Evolutionary conservation across 2,329 filamentous ascomycete genomes (phyloP).

Genomic region (Ceratocystiopsis minuta): DNA sequence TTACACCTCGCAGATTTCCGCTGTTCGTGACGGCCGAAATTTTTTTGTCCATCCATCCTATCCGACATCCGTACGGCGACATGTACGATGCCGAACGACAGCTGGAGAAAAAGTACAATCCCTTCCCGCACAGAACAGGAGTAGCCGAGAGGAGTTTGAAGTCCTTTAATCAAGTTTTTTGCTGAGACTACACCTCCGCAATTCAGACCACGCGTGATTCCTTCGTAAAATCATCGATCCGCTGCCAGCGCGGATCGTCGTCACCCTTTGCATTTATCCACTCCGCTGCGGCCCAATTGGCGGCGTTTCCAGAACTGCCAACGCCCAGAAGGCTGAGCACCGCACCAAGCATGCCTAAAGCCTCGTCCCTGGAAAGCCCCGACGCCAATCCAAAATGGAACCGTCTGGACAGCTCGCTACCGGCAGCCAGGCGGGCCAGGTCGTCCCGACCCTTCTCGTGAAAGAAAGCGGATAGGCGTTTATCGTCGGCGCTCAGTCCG

Average conservation of each 20-base stretch:
- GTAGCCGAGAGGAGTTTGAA: no score
- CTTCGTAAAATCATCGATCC: background rate
- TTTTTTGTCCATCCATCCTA: no score
- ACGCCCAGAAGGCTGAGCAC: background rate
- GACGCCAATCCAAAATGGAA: constrained; percentile 4
- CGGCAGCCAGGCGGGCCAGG: background rate
- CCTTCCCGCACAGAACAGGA: no score
- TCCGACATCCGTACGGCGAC: no score
- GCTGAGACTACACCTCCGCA: no score
- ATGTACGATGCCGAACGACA: no score
- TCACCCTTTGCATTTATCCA: background rate
- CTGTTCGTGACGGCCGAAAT: no score
- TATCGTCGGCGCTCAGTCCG: background rate
- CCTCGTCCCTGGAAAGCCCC: background rate
- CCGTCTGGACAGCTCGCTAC: constrained; percentile 1
- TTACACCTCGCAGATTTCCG: no score
- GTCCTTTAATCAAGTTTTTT: no score
- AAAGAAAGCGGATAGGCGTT: background rate
- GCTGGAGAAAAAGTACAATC: no score
- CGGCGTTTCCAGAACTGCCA: background rate
- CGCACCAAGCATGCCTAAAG: background rate
- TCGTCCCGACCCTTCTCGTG: background rate
- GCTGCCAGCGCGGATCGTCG: background rate
- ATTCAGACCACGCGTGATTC: no score
- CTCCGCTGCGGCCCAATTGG: background rate